Base-by-base conservation (phyloP, 2,329 filamentous ascomycete genomes). In the Apiospora aurea region DNA sequence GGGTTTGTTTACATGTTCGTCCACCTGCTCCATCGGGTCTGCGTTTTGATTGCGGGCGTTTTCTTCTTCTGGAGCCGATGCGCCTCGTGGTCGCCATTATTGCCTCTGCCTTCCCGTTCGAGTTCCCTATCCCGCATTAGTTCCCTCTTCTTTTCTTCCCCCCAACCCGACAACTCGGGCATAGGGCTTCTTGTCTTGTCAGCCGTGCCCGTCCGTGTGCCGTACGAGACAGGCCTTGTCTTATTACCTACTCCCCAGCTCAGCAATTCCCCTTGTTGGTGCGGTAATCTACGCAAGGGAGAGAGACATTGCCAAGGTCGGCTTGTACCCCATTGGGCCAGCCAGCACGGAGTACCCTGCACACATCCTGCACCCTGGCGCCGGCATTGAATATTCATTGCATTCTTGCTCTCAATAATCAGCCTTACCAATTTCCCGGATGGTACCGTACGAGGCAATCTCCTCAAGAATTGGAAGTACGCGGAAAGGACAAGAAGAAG, bases 251-350 rank as follows among this genome's bases (percentile, higher is more conserved):
- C 53, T 26, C 38, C 53, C 29, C 29, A 34, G 29, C 53, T 21
- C 51, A 34, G 53, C 16, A 5, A 21, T n/a, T 61, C 29, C 53
- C 24, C 53, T 38, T 38, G 29, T 61, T 61, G 53, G 29, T 38
- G 53, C 53, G 53, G 53, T 41, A 64, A 64, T 64, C 57, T 69
- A 24, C 7, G 67, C 51, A 66, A 75, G 73, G 72, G 77, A 72
- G 72, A 72, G 72, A 73, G 74, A 76, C 76, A 79, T 76, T 76
- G 49, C 74, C 77, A 79, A 77, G 75, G 77, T 78, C 75, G 76
- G 75, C 75, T 75, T 76, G 72, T 71, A 72, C 70, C 70, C 75
- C 70, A 70, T 61, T 61, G 53, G 53, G 29, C 16, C 16, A 61
- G 18, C 16, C 38, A 21, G 7, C 18, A 38, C 34, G 14, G 6